Evolutionary conservation across 352 stramenopile species (phyloP).

Genomic region (Phytophthora brassicae): DNA sequence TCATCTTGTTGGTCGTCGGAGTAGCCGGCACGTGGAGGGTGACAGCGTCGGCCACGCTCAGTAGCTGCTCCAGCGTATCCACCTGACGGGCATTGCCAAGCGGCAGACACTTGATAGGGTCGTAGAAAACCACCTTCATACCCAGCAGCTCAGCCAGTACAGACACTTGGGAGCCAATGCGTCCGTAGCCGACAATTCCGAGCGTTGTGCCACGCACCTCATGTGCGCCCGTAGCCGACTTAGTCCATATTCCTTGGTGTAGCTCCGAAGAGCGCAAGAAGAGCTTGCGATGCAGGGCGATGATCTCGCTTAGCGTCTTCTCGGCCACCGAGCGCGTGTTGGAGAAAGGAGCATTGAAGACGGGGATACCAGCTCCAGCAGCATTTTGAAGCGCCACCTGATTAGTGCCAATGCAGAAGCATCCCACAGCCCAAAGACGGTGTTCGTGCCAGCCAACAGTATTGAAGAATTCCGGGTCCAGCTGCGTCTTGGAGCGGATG

Average conservation of each 20-base stretch:
- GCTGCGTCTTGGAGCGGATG: constrained; percentile 83
- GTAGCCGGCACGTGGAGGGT: constrained; percentile 96
- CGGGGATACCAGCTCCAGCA: constrained; percentile 65
- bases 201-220: constrained; percentile 83
- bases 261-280: constrained; percentile 79
- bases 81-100: constrained; percentile 81
- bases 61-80: constrained; percentile 82
- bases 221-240: constrained; percentile 74
- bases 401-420: constrained; percentile 87
- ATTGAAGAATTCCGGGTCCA: constrained; percentile 76
- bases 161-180: constrained; percentile 83
- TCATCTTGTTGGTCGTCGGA: constrained; percentile 91
- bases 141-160: constrained; percentile 86
- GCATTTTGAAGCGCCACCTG: constrained; percentile 69
- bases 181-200: constrained; percentile 79
- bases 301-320: constrained; percentile 83
- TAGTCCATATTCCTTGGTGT: constrained; percentile 78
- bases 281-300: constrained; percentile 81
- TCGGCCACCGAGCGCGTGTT: constrained; percentile 86
- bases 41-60: constrained; percentile 90
- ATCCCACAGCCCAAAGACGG: constrained; percentile 76
- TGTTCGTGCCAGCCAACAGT: constrained; percentile 80
- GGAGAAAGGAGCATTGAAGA: constrained; percentile 86
- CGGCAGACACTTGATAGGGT: constrained; percentile 87
- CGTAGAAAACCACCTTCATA: constrained; percentile 95